phyloP scores from a whole-genome alignment of 441 rosid species.

The Aleurites moluccanus region DNA sequence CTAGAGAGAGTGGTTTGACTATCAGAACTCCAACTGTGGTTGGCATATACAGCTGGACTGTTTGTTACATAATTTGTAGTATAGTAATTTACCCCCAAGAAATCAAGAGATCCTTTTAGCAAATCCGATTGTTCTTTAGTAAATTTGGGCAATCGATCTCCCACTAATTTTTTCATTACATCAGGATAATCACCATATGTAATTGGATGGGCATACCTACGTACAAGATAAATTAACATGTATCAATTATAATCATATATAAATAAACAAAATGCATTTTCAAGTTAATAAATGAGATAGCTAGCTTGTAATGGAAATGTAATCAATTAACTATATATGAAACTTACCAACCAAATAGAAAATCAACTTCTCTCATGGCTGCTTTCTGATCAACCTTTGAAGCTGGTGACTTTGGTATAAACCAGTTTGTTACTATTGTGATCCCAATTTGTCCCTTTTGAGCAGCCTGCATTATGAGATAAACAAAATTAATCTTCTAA shows the following conservation, averaged over 20 bases:
- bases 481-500: no score
- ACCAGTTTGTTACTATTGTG: conserved; percentile 19
- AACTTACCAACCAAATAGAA: conserved; percentile 30
- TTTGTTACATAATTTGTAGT: conserved; percentile 36
- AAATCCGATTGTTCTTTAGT: conserved; percentile 30
- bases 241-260: no score
- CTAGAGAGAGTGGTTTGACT: conserved; percentile 22
- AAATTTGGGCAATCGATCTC: conserved; percentile 46
- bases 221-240: neutral
- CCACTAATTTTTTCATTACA: conserved; percentile 34
- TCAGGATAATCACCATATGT: conserved; percentile 44
- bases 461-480: conserved; percentile 23
- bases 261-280: no score
- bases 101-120: conserved; percentile 47
- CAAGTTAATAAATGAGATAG: no score
- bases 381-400: conserved; percentile 15
- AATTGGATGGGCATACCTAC: conserved; percentile 41
- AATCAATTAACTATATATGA: no score
- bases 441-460: conserved; percentile 32
- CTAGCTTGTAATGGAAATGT: no score
- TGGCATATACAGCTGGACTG: conserved; percentile 12
- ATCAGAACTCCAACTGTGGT: conserved; percentile 37
- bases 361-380: conserved; percentile 25
- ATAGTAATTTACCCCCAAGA: conserved; percentile 49
- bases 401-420: conserved; percentile 18